Evolutionary conservation across 2,329 filamentous ascomycete species (phyloP), one percentile per base, ranked within the genome.

Genomic region (Nakataea oryzae): DNA sequence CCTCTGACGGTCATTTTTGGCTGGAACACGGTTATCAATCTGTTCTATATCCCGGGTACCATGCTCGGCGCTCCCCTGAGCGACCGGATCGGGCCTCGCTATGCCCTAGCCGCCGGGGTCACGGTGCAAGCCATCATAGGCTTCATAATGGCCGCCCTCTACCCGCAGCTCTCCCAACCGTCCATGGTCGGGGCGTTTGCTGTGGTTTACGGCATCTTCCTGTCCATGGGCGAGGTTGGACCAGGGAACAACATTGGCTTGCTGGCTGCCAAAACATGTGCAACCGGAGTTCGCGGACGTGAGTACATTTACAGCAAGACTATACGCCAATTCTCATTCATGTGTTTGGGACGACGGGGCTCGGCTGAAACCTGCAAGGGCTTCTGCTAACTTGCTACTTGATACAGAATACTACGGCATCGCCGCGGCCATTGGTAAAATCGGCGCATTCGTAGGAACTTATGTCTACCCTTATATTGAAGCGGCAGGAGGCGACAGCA

Each of bases 161-260:
- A 96, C 74, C 74, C 76, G 7, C 81, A 81, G 61, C 82, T 97
- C n/a, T 85, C 86, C 0, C 81, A 85, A 60, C 78, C 86, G 0
- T 70, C 80, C 64, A 85, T 91, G 64, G 85, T 95, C 5, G 90
- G 80, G 9, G 89, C 80, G 0, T 96, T 95, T 67, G 87, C 90
- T 1, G 87, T 92, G 6, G 84, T 93, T 3, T 93, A 92, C 67
- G 90, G 86, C 21, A 80, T 95, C 65, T 95, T 95, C 76, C 78
- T 91, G 1, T 83, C 87, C 0, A 79, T 93, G 1, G 90, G 90
- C 59, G 91, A 95, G 73, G 75, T 96, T 54, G 92, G 93, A 0
- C 91, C 93, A 0, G 93, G 93, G 14, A 90, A 96, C 77, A 96
- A 96, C 73, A 96, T 96, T 67, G 92, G 92, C 3, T 81, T 96